These are phyloP conservation scores for Trichoderma polysporum DNA, from an alignment of 2,329 filamentous ascomycete genomes.

Conservation along the genomic window DNA sequence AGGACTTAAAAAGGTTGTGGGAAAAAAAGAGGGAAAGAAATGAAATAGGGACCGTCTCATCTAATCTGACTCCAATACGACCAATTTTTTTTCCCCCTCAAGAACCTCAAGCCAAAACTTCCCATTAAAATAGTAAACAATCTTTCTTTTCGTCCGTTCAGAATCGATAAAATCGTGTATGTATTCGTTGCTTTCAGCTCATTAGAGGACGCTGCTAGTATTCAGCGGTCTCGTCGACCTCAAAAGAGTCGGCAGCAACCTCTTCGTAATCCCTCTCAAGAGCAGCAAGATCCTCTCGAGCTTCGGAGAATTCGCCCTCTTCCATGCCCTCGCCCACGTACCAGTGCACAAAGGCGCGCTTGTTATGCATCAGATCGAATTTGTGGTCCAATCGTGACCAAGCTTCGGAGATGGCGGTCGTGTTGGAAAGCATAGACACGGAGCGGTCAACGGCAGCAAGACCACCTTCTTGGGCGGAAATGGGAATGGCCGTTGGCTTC, in stretches of 20 bases:
- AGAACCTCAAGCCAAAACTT: constrained; percentile 10
- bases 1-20: not conserved
- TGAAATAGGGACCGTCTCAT: constrained; percentile 19
- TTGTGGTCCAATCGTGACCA: constrained; percentile 73
- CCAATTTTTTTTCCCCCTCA: constrained; percentile 23
- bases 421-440: constrained; percentile 73
- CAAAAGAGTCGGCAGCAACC: constrained; percentile 71
- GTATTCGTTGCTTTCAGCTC: not conserved
- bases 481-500: constrained; percentile 61
- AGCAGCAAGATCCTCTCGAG: constrained; percentile 80
- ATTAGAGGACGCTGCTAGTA: constrained; percentile 61
- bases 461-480: constrained; percentile 54
- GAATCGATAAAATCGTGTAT: not conserved
- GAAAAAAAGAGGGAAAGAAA: not conserved
- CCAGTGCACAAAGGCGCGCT: constrained; percentile 75
- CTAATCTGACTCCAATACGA: constrained; percentile 12
- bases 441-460: constrained; percentile 62
- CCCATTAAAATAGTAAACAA: not conserved
- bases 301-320: constrained; percentile 86
- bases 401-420: constrained; percentile 70
- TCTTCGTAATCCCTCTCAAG: constrained; percentile 87
- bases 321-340: constrained; percentile 91
- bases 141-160: not conserved
- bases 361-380: constrained; percentile 77
- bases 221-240: constrained; percentile 66